A percentile compares a stretch with the other conserved stretches of the same genome.
These are phyloP conservation scores for Talaromyces stipitatus DNA, from an alignment of 495 filamentous ascomycete genomes.

Conservation along the genomic window DNA sequence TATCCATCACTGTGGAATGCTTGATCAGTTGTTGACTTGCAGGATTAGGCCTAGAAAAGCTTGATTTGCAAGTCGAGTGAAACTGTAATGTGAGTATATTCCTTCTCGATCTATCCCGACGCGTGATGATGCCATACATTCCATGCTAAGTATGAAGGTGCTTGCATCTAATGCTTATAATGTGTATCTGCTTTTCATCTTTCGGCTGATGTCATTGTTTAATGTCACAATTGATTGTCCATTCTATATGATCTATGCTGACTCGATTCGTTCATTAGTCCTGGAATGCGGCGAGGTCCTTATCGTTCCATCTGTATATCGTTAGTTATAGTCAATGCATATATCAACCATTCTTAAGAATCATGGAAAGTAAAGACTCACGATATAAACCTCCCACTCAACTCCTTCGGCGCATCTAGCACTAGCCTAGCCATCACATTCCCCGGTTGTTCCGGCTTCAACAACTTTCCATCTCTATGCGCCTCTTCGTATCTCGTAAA, in stretches of 20 bases:
- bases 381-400: conserved; percentile 72
- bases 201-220: conserved; percentile 62
- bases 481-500: conserved; percentile 62
- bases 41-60: not conserved
- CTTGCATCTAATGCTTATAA: conserved; percentile 58
- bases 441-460: conserved; percentile 78
- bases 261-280: conserved; percentile 17
- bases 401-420: conserved; percentile 49
- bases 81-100: not conserved
- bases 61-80: not conserved
- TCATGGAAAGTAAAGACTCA: conserved; percentile 40
- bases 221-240: conserved; percentile 21
- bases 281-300: conserved; percentile 58
- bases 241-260: conserved; percentile 20
- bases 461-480: conserved; percentile 57
- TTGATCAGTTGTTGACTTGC: not conserved
- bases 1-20: not conserved
- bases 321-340: conserved; percentile 29
- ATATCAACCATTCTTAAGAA: conserved; percentile 2
- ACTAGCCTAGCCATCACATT: conserved; percentile 77
- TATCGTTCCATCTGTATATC: conserved; percentile 57
- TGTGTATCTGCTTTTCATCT: conserved; percentile 89
- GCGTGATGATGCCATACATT: conserved; percentile 66
- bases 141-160: conserved; percentile 89
- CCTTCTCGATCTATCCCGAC: not conserved